Conservation (phyloP, 345 rosid species). For the Limnanthes douglasii region DNA sequence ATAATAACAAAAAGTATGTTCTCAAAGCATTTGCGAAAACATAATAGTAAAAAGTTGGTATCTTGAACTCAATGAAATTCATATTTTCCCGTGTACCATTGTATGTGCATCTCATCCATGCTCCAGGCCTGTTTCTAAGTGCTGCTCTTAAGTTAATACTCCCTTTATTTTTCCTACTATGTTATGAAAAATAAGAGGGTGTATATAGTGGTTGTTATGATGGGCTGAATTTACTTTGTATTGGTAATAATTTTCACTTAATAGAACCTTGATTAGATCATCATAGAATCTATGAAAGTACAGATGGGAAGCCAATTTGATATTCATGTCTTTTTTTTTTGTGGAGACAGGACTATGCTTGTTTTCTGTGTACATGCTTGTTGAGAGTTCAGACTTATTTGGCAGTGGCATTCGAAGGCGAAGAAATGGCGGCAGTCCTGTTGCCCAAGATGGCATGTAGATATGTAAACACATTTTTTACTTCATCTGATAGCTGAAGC, state of each 20-base stretch:
- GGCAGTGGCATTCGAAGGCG: conserved; percentile 21
- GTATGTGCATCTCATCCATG: too few relatives aligned
- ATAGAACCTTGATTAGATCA: not conserved
- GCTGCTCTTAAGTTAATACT: too few relatives aligned
- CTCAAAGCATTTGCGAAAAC: not conserved
- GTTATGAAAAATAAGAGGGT: too few relatives aligned
- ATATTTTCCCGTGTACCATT: too few relatives aligned
- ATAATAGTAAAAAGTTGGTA: too few relatives aligned
- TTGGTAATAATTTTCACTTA: not conserved
- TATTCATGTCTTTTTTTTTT: not conserved
- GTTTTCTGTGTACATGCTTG: conserved; percentile 64
- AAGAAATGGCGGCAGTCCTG: conserved; percentile 16
- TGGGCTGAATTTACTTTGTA: too few relatives aligned
- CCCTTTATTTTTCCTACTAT: too few relatives aligned
- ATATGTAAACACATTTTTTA: too few relatives aligned
- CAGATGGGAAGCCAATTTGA: conserved; percentile 4
- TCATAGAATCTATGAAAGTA: not conserved
- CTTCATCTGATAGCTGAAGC: too few relatives aligned
- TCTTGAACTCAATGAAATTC: too few relatives aligned
- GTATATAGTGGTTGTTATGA: too few relatives aligned
- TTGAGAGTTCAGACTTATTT: conserved; percentile 36
- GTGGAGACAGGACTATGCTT: conserved; percentile 50
- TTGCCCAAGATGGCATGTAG: conserved; percentile 19
- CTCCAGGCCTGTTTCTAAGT: too few relatives aligned
- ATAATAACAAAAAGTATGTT: not conserved